Base-by-base conservation (phyloP, 352 stramenopile genomes). In the Phytopythium oedochilum region DNA sequence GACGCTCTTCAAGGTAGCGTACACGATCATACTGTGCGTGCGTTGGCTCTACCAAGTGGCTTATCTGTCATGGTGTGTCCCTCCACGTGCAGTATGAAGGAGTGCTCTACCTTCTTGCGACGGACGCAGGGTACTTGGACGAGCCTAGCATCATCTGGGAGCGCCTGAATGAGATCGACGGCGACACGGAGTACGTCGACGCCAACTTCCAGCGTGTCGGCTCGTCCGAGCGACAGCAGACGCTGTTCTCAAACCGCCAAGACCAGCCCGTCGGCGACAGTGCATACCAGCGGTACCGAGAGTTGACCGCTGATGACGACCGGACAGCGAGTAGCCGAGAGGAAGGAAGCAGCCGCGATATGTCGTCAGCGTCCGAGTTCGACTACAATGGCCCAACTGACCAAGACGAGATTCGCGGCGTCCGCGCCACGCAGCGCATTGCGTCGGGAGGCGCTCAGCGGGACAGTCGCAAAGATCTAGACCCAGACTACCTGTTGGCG, bases 101-200 rank as follows among this genome's bases (percentile, higher is more conserved):
- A 2, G 78, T 83, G 5, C 66, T 99, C 25, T 99, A 97, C 65
- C 66, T 99, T 18, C 75, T 99, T 0, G 94, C 98, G 18, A 99
- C 96, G 0, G 97, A 99, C 62, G 80, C 97, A 22, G 97, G 97
- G 36, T 99, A 99, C 64, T 76, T 94, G 12, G 86, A 98, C 34
- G 85, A 97, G 40, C 76, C 83, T 0, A 92, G 74, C 18, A 86
- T 99, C 31, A 82, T 98, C 9, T 99, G 96, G 96, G 96, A 99
- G 71, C 79, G 88, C 20, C 63, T 99, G 29, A 96, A 98, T 65
- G 84, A 92, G 53, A 95, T 95, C 44, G 83, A 93, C 49, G 85
- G 85, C 15, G 83, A 95, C 28, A 83, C 72, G 0, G 82, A 90
- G 57, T 95, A 93, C 58, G 73, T 86, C 22, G 75, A 92, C 32